phyloP scores from a whole-genome alignment of 257 asterid species.

The Nicotiana benthamiana region DNA sequence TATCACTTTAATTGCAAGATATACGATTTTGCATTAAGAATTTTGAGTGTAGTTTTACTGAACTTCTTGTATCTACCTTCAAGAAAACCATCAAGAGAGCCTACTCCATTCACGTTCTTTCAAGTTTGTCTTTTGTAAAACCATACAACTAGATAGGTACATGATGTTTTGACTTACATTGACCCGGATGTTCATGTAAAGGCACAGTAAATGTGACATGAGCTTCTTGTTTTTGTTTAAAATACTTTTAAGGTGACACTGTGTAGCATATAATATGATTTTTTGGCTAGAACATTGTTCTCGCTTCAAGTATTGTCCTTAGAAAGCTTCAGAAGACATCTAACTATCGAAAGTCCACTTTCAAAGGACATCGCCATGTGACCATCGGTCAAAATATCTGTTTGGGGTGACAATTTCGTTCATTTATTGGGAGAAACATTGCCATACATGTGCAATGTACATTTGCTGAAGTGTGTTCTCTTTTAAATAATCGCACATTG shows the following conservation, averaged over 20 bases:
- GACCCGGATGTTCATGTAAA: neutral
- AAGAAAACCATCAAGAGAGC: neutral
- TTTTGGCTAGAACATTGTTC: neutral
- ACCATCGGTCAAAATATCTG: neutral
- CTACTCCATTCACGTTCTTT: neutral
- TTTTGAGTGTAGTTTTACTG: neutral
- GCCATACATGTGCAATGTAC: neutral
- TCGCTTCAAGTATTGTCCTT: neutral
- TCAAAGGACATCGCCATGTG: neutral
- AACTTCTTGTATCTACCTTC: neutral
- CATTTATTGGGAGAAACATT: neutral
- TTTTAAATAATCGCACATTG: neutral
- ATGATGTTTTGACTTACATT: neutral
- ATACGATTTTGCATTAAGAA: neutral
- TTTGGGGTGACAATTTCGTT: neutral
- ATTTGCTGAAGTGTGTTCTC: neutral
- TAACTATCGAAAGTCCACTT: neutral
- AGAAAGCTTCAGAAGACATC: neutral
- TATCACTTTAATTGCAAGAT: neutral
- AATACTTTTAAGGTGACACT: neutral
- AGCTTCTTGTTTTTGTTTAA: neutral
- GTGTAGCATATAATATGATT: neutral
- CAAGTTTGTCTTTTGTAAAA: neutral
- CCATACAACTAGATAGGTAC: neutral
- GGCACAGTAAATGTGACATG: neutral